These are phyloP conservation scores for Silene noctiflora DNA, from an alignment of 179 eudicot genomes.

Conservation along the genomic window DNA sequence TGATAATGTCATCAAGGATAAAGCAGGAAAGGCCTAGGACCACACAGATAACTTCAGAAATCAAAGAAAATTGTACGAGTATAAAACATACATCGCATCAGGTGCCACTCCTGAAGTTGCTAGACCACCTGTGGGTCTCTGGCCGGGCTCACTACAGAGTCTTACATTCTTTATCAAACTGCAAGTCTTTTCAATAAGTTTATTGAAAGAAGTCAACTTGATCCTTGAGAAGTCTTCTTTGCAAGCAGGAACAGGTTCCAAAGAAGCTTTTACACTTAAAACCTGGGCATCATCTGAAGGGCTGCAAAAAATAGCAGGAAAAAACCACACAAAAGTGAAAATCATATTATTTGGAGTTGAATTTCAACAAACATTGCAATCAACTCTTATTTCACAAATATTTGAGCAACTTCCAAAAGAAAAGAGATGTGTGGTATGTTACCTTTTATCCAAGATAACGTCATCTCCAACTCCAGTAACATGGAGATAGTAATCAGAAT, in stretches of 20 bases:
- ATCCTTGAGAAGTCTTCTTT: constrained; percentile 77
- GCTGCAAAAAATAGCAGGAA: constrained; percentile 30
- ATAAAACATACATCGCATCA: constrained; percentile 79
- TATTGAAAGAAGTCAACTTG: constrained; percentile 84
- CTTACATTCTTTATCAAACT: constrained; percentile 74
- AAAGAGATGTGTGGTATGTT: constrained; percentile 8
- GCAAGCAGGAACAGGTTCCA: constrained; percentile 88
- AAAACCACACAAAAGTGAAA: constrained; percentile 3
- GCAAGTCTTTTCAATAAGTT: constrained; percentile 84
- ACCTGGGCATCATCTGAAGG: constrained; percentile 40
- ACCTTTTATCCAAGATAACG: constrained; percentile 30
- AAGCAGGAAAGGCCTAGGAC: neutral
- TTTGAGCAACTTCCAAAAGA: neutral
- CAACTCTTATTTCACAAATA: neutral
- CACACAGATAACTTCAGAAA: neutral
- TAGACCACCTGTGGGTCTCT: constrained; percentile 38
- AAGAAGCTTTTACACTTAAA: constrained; percentile 35
- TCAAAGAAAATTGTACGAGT: neutral
- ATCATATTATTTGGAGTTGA: neutral
- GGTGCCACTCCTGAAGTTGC: constrained; percentile 89
- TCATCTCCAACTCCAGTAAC: constrained; percentile 91
- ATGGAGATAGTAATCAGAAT: constrained; percentile 98
- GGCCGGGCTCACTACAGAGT: constrained; percentile 73
- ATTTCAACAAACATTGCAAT: neutral
- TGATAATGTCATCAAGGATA: neutral